Percentiles rank a stretch among this genome's conserved stretches.
Conservation (phyloP, 345 rosid species). For the Camelina hispida region DNA sequence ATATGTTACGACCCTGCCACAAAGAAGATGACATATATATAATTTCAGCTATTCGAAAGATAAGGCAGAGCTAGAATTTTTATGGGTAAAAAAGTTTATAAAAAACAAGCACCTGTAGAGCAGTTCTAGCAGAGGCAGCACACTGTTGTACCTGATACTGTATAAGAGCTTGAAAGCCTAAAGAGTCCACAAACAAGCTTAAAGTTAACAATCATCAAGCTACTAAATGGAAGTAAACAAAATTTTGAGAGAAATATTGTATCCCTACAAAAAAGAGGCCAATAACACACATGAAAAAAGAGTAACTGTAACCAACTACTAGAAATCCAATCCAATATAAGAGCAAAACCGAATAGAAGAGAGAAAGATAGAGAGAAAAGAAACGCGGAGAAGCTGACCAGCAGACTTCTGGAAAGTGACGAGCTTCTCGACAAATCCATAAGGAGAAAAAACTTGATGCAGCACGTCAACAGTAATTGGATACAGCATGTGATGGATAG, state of each 20-base stretch:
- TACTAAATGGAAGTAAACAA: background rate
- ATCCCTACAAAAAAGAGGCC: background rate
- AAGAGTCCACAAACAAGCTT: constrained; percentile 29
- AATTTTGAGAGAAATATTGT: background rate
- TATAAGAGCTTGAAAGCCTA: constrained; percentile 98
- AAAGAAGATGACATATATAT: background rate
- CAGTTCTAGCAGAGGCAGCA: constrained; percentile 82
- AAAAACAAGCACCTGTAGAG: constrained; percentile 72
- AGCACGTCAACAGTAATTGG: constrained; percentile 97
- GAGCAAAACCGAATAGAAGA: constrained; percentile 46
- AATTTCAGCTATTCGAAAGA: background rate
- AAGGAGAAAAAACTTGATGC: constrained; percentile 93
- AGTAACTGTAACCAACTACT: background rate
- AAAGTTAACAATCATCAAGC: constrained; percentile 15
- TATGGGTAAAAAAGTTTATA: background rate
- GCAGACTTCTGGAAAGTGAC: constrained; percentile 99
- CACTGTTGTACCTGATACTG: constrained; percentile 78
- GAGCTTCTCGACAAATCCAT: constrained; percentile 95
- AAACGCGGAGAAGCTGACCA: constrained; percentile 77
- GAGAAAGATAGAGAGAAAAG: constrained; percentile 31
- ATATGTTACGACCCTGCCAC: constrained; percentile 90
- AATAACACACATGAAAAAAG: constrained; percentile 11
- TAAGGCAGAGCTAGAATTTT: background rate
- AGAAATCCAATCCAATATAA: constrained; percentile 17
- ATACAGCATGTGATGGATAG: constrained; percentile 93